Conservation (phyloP, 73 alveolate genomes). For the Blepharisma japonicum region DNA sequence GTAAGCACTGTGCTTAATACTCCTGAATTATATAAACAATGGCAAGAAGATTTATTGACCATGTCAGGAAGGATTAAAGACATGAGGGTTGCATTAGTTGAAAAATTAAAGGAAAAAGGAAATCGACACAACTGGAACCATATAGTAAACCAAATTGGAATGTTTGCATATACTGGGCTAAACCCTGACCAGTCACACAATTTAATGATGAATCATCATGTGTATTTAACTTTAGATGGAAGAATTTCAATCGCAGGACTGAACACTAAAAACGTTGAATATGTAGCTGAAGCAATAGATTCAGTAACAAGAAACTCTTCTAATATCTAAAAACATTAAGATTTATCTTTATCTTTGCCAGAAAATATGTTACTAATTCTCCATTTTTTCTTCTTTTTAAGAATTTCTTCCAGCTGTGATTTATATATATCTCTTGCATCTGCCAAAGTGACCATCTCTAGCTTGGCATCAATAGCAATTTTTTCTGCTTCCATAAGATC, state of each 20-base stretch:
- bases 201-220: constrained; percentile 52
- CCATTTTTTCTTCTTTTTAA: too few relatives aligned
- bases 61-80: constrained; percentile 74
- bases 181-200: constrained; percentile 59
- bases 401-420: too few relatives aligned
- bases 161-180: constrained; percentile 87
- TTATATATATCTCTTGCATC: too few relatives aligned
- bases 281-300: constrained; percentile 73
- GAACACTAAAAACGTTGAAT: constrained; percentile 69
- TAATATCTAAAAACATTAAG: too few relatives aligned
- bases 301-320: constrained; percentile 33
- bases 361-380: too few relatives aligned
- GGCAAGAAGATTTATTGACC: constrained; percentile 67
- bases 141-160: constrained; percentile 71
- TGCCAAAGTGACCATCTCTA: not conserved
- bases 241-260: constrained; percentile 77
- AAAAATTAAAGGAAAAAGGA: constrained; percentile 51
- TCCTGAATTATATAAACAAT: constrained; percentile 58
- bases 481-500: constrained; percentile 24
- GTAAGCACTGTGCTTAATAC: constrained; percentile 67
- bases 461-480: constrained; percentile 7
- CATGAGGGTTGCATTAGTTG: constrained; percentile 62
- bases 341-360: too few relatives aligned
- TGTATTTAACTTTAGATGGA: constrained; percentile 64
- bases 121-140: constrained; percentile 65